These are phyloP conservation scores for Raphanus raphanistrum DNA, from an alignment of 345 rosid species.

Conservation along the genomic window DNA sequence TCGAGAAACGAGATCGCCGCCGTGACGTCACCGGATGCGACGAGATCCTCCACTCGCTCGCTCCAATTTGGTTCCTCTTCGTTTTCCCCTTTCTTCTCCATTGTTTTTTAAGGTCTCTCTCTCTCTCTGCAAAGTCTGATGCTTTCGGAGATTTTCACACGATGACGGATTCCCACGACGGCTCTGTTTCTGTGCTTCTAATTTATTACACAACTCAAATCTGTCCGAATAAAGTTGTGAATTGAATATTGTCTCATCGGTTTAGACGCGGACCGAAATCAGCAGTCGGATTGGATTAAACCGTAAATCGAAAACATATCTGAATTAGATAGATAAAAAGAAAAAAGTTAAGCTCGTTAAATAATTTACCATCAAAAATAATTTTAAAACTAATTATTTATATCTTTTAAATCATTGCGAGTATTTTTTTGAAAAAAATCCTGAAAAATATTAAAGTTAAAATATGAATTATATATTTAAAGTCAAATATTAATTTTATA, in stretches of 20 bases:
- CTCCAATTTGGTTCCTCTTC: conserved; percentile 58
- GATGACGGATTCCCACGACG: neutral
- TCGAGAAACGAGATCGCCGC: conserved; percentile 75
- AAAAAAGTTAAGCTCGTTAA: too few relatives aligned
- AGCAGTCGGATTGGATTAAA: too few relatives aligned
- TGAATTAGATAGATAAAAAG: too few relatives aligned
- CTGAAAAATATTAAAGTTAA: too few relatives aligned
- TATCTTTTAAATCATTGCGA: too few relatives aligned
- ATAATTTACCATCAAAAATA: too few relatives aligned
- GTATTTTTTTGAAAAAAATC: too few relatives aligned
- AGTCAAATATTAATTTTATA: too few relatives aligned
- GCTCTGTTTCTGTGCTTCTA: neutral
- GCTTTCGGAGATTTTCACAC: conserved; percentile 26
- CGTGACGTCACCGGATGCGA: conserved; percentile 55
- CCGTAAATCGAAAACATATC: too few relatives aligned
- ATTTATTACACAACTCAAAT: neutral
- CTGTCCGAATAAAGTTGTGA: neutral
- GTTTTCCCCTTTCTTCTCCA: conserved; percentile 30
- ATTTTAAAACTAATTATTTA: too few relatives aligned
- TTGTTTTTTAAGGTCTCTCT: neutral
- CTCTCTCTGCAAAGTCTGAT: conserved; percentile 9
- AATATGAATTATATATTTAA: too few relatives aligned
- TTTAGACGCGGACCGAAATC: neutral
- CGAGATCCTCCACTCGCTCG: conserved; percentile 81
- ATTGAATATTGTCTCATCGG: neutral